Base-by-base conservation (phyloP, 2,329 filamentous ascomycete genomes). In the Nemania sp. region DNA sequence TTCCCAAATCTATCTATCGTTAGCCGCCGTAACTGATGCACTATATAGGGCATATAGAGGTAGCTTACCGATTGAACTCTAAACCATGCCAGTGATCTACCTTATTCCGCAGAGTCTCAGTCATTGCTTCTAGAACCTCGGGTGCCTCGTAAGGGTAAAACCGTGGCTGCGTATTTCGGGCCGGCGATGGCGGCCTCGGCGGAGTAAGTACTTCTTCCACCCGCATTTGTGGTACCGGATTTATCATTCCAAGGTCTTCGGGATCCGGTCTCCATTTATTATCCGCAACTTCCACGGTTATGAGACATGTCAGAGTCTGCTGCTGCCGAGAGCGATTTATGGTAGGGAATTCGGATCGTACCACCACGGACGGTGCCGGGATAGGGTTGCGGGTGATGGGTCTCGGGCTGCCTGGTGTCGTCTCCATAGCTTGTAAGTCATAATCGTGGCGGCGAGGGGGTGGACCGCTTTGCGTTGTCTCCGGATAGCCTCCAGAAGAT, bases 41-140 rank as follows among this genome's bases (percentile, higher is more conserved):
- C 14, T 41, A 17, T 23, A 36, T 28, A 51, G 24, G 26, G 24
- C 12, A 12, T 26, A 50, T 44, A 17, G 46, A 28, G 42, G 19
- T 52, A 54, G 60, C 77, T 65, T 75, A 88, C 80, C 90, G 84
- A 67, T 85, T 84, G 67, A 97, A 97, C 68, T 97, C 93, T 17
- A 99, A 79, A 0, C 94, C 93, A 70, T 99, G 94, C 94, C 94
- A 99, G 64, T 97, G 97, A 66, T 99, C 94, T 9, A 99, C 94
- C n/a, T 92, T 86, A 40, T 78, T 83, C 53, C 90, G 86, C 54
- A 99, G 75, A 59, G 86, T 90, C 66, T 97, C 90, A 0, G 92
- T 95, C 67, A 94, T 89, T 61, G 93, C 86, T 49, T 94, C 88
- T 52, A 97, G 71, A 5, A 86, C 85, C 63, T 92, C 89, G 2